Evolutionary conservation across 2,329 filamentous ascomycete genomes (phyloP).

Genomic region (Aotearoamyces nothofagi): DNA sequence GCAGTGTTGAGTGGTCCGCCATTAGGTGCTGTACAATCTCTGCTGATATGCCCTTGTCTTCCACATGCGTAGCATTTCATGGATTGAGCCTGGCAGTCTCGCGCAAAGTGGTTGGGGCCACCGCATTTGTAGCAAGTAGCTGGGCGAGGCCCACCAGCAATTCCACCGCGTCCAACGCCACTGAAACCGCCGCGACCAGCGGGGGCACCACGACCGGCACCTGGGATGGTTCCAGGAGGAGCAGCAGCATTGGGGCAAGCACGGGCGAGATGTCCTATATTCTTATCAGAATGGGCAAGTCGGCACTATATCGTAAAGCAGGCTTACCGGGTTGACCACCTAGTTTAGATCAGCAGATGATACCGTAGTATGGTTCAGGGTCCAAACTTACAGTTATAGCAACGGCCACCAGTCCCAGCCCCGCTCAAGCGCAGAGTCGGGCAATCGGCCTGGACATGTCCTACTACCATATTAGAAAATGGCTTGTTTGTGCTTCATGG

Average conservation of each 20-base stretch:
- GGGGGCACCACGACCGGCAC: slow-evolving; percentile 50
- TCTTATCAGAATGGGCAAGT: slow-evolving; percentile 2
- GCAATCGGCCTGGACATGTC: slow-evolving; percentile 97
- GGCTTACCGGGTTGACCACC: slow-evolving; percentile 83
- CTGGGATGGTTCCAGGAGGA: slow-evolving; percentile 17
- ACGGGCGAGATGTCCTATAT: slow-evolving; percentile 34
- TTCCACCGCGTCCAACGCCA: slow-evolving; percentile 57
- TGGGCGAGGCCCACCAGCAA: slow-evolving; percentile 51
- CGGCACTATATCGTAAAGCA: slow-evolving; percentile 43
- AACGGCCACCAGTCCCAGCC: slow-evolving; percentile 67
- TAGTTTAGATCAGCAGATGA: no score
- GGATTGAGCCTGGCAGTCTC: slow-evolving; percentile 87
- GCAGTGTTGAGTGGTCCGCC: slow-evolving; percentile 89
- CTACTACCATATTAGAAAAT: no score
- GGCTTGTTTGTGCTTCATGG: no score
- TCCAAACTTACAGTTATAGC: slow-evolving; percentile 99
- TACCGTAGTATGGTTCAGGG: no score
- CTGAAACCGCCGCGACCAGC: slow-evolving; percentile 57
- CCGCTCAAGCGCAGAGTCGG: slow-evolving; percentile 87
- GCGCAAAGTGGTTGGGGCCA: slow-evolving; percentile 93
- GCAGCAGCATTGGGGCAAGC: slow-evolving; percentile 65
- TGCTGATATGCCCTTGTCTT: slow-evolving; percentile 39
- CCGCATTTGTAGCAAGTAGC: slow-evolving; percentile 64
- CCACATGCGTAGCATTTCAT: slow-evolving; percentile 73
- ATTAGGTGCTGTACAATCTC: slow-evolving; percentile 93